These are phyloP conservation scores for Hypoxylon sp. DNA, from an alignment of 2,329 filamentous ascomycete species.

Conservation along the genomic window DNA sequence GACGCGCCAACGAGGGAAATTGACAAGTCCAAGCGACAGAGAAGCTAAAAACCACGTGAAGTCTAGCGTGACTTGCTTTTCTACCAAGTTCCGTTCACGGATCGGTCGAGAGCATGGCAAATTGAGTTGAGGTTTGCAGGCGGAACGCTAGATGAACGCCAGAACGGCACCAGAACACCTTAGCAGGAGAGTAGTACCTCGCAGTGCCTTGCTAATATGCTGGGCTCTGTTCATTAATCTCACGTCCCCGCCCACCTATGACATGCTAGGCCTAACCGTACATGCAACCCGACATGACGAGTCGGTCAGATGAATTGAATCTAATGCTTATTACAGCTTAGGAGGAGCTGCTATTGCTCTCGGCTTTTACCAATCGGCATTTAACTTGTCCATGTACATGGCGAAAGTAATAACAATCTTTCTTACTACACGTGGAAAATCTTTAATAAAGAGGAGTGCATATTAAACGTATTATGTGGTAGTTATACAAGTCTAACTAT, in stretches of 20 bases:
- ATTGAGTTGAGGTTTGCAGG: constrained; percentile 40
- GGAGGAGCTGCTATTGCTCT: constrained; percentile 31
- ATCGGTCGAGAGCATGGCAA: constrained; percentile 35
- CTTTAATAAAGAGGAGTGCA: constrained; percentile 19
- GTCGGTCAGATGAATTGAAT: constrained; percentile 41
- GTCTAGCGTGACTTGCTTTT: constrained; percentile 28
- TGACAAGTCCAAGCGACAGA: constrained; percentile 33
- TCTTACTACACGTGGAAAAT: constrained; percentile 27
- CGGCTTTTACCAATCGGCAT: constrained; percentile 30
- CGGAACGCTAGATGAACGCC: constrained; percentile 41
- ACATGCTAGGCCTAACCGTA: constrained; percentile 20
- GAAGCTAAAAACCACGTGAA: constrained; percentile 41
- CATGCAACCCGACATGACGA: constrained; percentile 37
- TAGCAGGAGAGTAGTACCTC: constrained; percentile 16
- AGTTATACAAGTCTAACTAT: not conserved
- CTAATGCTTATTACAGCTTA: constrained; percentile 37
- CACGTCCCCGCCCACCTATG: constrained; percentile 15
- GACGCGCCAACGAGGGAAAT: constrained; percentile 9
- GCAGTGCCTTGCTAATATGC: constrained; percentile 14
- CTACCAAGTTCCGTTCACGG: constrained; percentile 7
- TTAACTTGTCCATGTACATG: constrained; percentile 9
- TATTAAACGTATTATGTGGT: constrained; percentile 9
- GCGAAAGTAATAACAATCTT: constrained; percentile 6
- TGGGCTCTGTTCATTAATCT: not conserved
- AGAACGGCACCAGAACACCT: constrained; percentile 42